These are phyloP conservation scores for Chimonanthus salicifolius DNA, from an alignment of 164 flowering plant genomes.

Conservation along the genomic window DNA sequence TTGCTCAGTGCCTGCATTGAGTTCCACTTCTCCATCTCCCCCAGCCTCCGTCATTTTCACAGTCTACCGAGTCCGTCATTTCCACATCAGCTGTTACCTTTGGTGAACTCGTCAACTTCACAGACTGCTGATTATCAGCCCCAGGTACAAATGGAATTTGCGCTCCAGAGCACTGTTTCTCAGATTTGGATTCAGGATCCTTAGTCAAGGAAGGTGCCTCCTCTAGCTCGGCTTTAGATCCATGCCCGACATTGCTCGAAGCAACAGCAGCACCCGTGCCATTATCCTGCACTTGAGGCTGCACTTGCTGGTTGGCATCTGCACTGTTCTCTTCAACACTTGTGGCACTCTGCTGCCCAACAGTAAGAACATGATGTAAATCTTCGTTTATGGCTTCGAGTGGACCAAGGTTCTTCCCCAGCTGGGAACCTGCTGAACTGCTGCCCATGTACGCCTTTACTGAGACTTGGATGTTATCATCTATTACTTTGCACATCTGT, in stretches of 20 bases:
- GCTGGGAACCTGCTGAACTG: slow-evolving; percentile 26
- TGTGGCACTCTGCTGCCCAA: slow-evolving; percentile 9
- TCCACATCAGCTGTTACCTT: slow-evolving; percentile 9
- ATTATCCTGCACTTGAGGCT: slow-evolving; percentile 6
- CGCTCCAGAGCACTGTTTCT: background rate
- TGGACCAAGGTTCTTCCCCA: slow-evolving; percentile 31
- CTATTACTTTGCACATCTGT: slow-evolving; percentile 55
- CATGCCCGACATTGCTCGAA: slow-evolving; percentile 3
- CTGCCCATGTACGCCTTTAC: slow-evolving; percentile 25
- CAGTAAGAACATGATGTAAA: slow-evolving; percentile 32
- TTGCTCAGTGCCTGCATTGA: slow-evolving; percentile 11
- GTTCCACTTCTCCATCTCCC: slow-evolving; percentile 6
- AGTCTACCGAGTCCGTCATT: slow-evolving; percentile 15
- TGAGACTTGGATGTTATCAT: slow-evolving; percentile 34
- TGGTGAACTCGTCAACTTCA: background rate
- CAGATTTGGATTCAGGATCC: slow-evolving; percentile 10
- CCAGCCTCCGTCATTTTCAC: slow-evolving; percentile 18
- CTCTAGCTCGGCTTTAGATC: slow-evolving; percentile 1
- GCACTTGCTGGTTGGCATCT: background rate
- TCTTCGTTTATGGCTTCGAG: slow-evolving; percentile 33
- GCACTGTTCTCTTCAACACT: slow-evolving; percentile 6
- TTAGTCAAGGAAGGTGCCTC: slow-evolving; percentile 3
- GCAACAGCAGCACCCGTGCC: slow-evolving; percentile 5
- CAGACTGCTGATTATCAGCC: slow-evolving; percentile 5
- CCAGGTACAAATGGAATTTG: slow-evolving; percentile 5